Percentiles rank a stretch among this genome's conserved stretches.
Evolutionary conservation across 495 filamentous ascomycete species (phyloP).

Genomic region (Venustampulla echinocandica): DNA sequence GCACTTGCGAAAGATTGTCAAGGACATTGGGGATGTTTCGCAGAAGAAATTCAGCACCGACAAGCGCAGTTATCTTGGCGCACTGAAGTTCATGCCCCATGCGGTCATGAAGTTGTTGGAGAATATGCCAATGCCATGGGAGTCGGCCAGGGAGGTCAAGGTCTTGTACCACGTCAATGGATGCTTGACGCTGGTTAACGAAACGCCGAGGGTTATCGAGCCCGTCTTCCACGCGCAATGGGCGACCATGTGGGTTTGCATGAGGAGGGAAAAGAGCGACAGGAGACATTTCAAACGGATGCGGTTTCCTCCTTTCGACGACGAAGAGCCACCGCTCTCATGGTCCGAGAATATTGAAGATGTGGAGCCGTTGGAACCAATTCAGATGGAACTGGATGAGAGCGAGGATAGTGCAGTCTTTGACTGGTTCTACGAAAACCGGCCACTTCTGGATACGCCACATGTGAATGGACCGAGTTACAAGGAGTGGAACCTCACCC

Average conservation of each 20-base stretch:
- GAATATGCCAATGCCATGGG: slow-evolving; percentile 99
- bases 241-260: slow-evolving; percentile 99
- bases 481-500: slow-evolving; percentile 86
- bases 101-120: slow-evolving; percentile 97
- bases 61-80: slow-evolving; percentile 95
- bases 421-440: slow-evolving; percentile 98
- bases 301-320: slow-evolving; percentile 98
- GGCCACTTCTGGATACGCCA: slow-evolving; percentile 80
- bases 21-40: slow-evolving; percentile 97
- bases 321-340: slow-evolving; percentile 93
- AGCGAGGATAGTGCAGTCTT: slow-evolving; percentile 84
- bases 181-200: slow-evolving; percentile 93
- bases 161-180: slow-evolving; percentile 98
- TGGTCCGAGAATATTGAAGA: slow-evolving; percentile 99
- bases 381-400: slow-evolving; percentile 98
- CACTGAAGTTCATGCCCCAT: slow-evolving; percentile 99
- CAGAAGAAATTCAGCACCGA: slow-evolving; percentile 99
- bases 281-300: slow-evolving; percentile 96
- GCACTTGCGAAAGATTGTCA: slow-evolving; percentile 96
- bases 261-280: slow-evolving; percentile 97
- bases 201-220: slow-evolving; percentile 93
- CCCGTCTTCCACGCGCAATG: slow-evolving; percentile 98
- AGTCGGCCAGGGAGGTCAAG: slow-evolving; percentile 89
- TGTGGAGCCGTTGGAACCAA: slow-evolving; percentile 94
- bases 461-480: slow-evolving; percentile 97